Evolutionary conservation across 495 filamentous ascomycete species (phyloP), one percentile per base, ranked within the genome.

Genomic region (Aspergillus wentii): DNA sequence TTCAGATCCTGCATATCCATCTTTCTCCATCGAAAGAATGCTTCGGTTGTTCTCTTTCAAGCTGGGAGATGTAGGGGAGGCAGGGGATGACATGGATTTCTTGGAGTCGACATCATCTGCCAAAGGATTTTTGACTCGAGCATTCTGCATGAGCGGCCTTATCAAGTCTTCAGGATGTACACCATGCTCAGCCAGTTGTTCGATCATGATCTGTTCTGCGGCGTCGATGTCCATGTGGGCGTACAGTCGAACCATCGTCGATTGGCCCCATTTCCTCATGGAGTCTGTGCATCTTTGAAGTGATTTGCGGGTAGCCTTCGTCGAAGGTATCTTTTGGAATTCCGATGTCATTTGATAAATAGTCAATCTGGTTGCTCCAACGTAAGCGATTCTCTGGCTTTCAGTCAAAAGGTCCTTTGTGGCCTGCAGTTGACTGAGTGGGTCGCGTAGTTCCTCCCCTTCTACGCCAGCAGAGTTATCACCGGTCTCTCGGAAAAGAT

Each of bases 381-480:
- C 94, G 61, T 99, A 99, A 2, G 92, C 92, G 41, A 99, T 91
- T 42, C 87, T 78, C 64, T 99, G 94, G 3, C 88, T 88, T 59
- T 97, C 92, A 4, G 89, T 99, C 17, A 99, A 74, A 8, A 99
- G 68, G 46, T 91, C 83, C 57, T 99, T 99, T 16, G 94, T 99
- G 19, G 94, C 87, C 62, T 97, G 85, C 57, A 99, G 80, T 59
- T 99, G 92, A 32, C 84, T 79, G 34, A 94, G 52, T 4, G 88
- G 76, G 65, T 96, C 92, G 31, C 90, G 77, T 46, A 79, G 76
- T 46, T 87, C 86, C 15, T 94, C 89, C 17, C 86, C 86, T 21
- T 84, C 85, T 17, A 85, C 66, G 35, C 68, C 68, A 28, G 78
- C 69, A 30, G 75, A 73, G 8, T 78, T 85, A 21, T 68, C 74